Base-by-base conservation (phyloP, 163 green algal species). In the Coccomyxa subellipsoidea region DNA sequence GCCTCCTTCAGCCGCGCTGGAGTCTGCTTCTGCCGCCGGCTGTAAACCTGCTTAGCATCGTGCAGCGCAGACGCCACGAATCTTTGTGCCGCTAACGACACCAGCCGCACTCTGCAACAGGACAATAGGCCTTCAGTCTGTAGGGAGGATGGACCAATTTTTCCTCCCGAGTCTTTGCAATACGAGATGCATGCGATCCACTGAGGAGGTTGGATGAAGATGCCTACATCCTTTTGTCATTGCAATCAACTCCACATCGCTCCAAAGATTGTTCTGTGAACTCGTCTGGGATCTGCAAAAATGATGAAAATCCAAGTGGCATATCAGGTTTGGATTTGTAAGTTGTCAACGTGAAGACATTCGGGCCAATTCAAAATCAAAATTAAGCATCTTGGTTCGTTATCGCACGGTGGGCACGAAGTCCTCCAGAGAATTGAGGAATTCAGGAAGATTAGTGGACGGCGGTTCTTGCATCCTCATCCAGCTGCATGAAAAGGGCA, bases 221-320 rank as follows among this genome's bases (percentile, higher is more conserved):
- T 38, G 81, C 84, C 53, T 31, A 90, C 86, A 90, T 29, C 34
- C 88, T 54, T 7, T 81, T 69, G 69, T 94, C 90, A 12, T 85
- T 81, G 83, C 87, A 90, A 23, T 89, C 84, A 31, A 87, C 81
- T 12, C 90, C 90, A 39, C 73, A 79, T 25, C 81, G 77, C 31
- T 83, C 76, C 38, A 94, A 70, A n/a, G 87, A 81, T 32, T 93
- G 77, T 32, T 87, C 82, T 29, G 88, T 92, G 29, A 94, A 37
- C 81, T 94, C 85, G 75, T 94, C 90, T 29, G 90, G 90, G 31
- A 94, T 83, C 90, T 94, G 86, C 36, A 71, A 71, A 39, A 23
- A n/a, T n/a, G n/a, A n/a, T n/a, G n/a, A n/a, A n/a, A n/a, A n/a
- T n/a, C n/a, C n/a, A n/a, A n/a, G n/a, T n/a, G n/a, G n/a, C n/a